Base-by-base conservation (phyloP, 75 land plant species). In the Cupressus sempervirens region DNA sequence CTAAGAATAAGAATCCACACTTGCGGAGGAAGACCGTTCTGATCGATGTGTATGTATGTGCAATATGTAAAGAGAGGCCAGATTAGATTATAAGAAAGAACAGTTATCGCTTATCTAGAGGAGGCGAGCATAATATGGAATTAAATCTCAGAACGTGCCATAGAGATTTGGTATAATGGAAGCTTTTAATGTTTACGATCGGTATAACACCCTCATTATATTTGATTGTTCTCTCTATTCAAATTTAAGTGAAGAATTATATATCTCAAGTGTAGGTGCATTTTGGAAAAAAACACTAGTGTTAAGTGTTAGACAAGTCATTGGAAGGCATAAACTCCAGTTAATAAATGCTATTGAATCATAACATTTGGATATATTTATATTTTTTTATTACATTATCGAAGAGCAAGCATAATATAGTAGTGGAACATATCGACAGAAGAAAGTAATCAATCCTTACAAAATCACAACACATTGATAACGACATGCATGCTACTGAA, bases 391-490 rank as follows among this genome's bases (percentile, higher is more conserved):
- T 6, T 43, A 26, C 80, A 77, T 16, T 40, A 79, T 45, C 30
- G 50, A 79, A 43, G 81, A 45, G 29, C 32, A 45, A 45, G 29
- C 81, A 45, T 45, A 16, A 79, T 79, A 79, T 79, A 79, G 23
- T n/a, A n/a, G 50, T 79, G 50, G 20, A 79, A 79, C 30, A 45
- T 30, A 30, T 72, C 74, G 74, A 10, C 3, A 72, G 74, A 72
- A 72, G 74, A 72, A 32, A 72, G 35, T 72, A 32, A 23, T 45
- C 81, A 43, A 79, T 10, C 50, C 50, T 79, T n/a, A 79, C 81
- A 79, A n/a, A 43, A 79, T 79, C 13, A 45, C 45, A 2, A 45
- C 4, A 79, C 30, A 38, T 7, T 79, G 46, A 79, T 79, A 45
- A 20, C 81, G 81, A 43, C 30, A 45, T 45, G 50, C 46, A 26